Conservation (phyloP, 2,329 filamentous ascomycete genomes). For the Ceratocystis diversiconidia region DNA sequence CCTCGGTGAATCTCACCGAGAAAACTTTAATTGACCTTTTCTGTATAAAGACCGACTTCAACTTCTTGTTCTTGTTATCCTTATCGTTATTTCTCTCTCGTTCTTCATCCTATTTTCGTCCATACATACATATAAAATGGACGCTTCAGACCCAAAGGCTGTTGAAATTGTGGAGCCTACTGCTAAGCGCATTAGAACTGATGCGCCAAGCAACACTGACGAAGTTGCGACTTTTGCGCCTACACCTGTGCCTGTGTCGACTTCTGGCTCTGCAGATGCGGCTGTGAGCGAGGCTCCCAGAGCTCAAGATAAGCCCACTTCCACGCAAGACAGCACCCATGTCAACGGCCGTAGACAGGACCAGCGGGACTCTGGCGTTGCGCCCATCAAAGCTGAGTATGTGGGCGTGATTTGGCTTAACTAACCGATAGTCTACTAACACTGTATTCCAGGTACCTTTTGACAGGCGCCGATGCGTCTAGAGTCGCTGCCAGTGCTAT, state of each 20-base stretch:
- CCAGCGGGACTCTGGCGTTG: conserved; percentile 19
- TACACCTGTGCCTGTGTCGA: conserved; percentile 19
- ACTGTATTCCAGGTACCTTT: conserved; percentile 24
- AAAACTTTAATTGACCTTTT: conserved; percentile 2
- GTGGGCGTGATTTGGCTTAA: conserved; percentile 13
- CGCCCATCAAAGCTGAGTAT: conserved; percentile 29
- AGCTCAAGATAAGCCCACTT: conserved; percentile 19
- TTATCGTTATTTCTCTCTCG: background rate
- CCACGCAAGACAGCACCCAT: conserved; percentile 33
- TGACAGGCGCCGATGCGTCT: conserved; percentile 40
- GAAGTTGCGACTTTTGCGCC: conserved; percentile 14
- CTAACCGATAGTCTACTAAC: conserved; percentile 6
- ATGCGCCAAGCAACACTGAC: conserved; percentile 6
- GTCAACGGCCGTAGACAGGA: conserved; percentile 32
- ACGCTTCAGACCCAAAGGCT: background rate
- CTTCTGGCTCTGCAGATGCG: conserved; percentile 11
- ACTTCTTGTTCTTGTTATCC: background rate
- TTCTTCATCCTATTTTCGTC: no score
- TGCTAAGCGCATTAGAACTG: conserved; percentile 43
- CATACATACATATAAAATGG: background rate
- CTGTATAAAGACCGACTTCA: background rate
- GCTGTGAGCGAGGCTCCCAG: conserved; percentile 15
- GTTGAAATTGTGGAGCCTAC: conserved; percentile 29
- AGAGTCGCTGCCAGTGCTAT: conserved; percentile 28
- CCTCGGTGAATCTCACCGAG: background rate